phyloP scores from a whole-genome alignment of 169 alveolate species.

The Cryptosporidium viatorum region DNA sequence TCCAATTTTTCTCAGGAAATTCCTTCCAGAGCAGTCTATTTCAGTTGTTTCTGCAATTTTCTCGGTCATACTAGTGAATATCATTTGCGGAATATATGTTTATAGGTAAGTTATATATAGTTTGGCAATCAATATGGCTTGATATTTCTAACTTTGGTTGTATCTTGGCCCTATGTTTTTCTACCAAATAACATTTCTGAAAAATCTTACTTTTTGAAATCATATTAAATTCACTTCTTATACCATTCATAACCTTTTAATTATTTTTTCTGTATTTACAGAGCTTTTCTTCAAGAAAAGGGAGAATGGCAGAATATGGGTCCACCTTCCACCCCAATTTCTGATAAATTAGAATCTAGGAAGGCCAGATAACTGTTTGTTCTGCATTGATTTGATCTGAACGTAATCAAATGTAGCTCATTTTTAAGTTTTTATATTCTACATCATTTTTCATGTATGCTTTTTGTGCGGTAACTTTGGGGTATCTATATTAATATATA shows the following conservation, averaged over 20 bases:
- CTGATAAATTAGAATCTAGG: slow-evolving; percentile 17
- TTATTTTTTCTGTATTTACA: not conserved
- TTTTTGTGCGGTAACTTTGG: slow-evolving; percentile 30
- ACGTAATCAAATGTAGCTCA: not conserved
- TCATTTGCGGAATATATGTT: slow-evolving; percentile 47
- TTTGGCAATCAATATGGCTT: not conserved
- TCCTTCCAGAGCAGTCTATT: slow-evolving; percentile 44
- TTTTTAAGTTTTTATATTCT: not conserved
- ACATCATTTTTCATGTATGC: not conserved
- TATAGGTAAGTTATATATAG: slow-evolving; percentile 53
- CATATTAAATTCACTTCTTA: too few relatives aligned
- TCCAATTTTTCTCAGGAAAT: slow-evolving; percentile 21
- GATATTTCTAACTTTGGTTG: not conserved
- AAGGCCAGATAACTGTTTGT: slow-evolving; percentile 15
- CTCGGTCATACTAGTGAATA: slow-evolving; percentile 54
- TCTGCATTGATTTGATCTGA: not conserved
- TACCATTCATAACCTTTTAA: not conserved
- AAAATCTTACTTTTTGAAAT: not conserved
- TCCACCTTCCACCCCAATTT: slow-evolving; percentile 61
- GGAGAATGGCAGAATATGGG: slow-evolving; percentile 74
- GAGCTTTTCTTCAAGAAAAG: slow-evolving; percentile 72
- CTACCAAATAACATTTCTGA: too few relatives aligned
- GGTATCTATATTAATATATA: not conserved
- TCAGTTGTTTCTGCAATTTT: slow-evolving; percentile 58
- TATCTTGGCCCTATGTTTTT: not conserved